phyloP scores from a whole-genome alignment of 495 filamentous ascomycete species.

The Mytilinidion resinicola region DNA sequence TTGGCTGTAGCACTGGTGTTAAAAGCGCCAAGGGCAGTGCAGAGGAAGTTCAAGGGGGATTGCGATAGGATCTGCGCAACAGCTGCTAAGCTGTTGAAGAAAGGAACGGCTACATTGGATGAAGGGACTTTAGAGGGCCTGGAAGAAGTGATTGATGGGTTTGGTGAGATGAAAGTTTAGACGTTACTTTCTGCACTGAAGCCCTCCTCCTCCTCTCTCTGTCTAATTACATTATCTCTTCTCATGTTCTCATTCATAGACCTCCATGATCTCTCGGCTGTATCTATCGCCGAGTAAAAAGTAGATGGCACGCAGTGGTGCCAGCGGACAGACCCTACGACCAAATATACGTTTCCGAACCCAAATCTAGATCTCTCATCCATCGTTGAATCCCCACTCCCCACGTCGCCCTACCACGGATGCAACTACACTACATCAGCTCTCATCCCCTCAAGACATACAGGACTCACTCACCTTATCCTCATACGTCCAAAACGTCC shows the following conservation, averaged over 20 bases:
- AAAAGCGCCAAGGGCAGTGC: constrained; percentile 39
- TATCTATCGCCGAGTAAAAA: too few relatives aligned
- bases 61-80: not conserved
- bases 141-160: not conserved
- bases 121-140: not conserved
- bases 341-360: too few relatives aligned
- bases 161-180: not conserved
- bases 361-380: too few relatives aligned
- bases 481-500: constrained; percentile 54
- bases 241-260: too few relatives aligned
- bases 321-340: too few relatives aligned
- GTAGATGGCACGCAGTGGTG: too few relatives aligned
- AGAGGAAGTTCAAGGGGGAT: not conserved
- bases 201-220: too few relatives aligned
- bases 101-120: not conserved
- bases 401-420: not conserved
- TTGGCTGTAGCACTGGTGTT: constrained; percentile 45
- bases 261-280: too few relatives aligned
- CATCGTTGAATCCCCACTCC: too few relatives aligned
- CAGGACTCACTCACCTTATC: constrained; percentile 37
- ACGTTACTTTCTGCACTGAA: too few relatives aligned
- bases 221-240: too few relatives aligned
- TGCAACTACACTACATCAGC: not conserved
- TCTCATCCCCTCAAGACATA: not conserved
- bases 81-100: not conserved